phyloP scores from a whole-genome alignment of 768 basidiomycete species.

The Ramaria sp. region DNA sequence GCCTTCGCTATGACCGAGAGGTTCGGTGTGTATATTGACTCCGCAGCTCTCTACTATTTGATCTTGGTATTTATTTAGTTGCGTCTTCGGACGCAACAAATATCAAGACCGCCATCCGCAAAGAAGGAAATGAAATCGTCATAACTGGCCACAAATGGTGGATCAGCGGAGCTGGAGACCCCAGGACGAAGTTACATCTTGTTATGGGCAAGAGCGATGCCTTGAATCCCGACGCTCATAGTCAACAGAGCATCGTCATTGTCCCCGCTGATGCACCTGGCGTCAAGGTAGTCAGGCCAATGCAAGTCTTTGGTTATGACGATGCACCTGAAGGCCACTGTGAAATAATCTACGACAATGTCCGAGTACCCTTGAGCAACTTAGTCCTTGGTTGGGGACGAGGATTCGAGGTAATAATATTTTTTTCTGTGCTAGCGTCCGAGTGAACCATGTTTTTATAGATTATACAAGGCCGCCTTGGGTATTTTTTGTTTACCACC shows the following conservation, averaged over 20 bases:
- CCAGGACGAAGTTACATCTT: constrained; percentile 78
- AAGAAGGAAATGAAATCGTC: constrained; percentile 80
- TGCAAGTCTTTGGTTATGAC: constrained; percentile 90
- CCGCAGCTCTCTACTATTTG: not conserved
- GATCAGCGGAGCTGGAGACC: constrained; percentile 96
- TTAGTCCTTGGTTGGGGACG: constrained; percentile 87
- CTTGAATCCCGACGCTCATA: constrained; percentile 59
- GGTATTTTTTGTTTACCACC: constrained; percentile 35
- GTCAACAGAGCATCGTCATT: constrained; percentile 88
- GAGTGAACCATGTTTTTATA: constrained; percentile 15
- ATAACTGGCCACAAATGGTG: constrained; percentile 99
- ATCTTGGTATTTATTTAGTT: constrained; percentile 32
- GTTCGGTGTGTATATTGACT: constrained; percentile 41
- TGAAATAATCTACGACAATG: constrained; percentile 91
- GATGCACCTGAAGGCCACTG: constrained; percentile 96
- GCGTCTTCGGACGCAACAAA: constrained; percentile 96
- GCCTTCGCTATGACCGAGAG: constrained; percentile 98
- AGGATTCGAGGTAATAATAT: constrained; percentile 70
- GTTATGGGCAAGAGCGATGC: constrained; percentile 95
- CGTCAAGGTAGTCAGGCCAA: constrained; percentile 82
- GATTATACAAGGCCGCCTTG: constrained; percentile 94
- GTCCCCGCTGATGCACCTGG: constrained; percentile 86
- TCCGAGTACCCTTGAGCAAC: constrained; percentile 76
- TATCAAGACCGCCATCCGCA: constrained; percentile 76
- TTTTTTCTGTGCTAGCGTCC: not conserved